These are phyloP conservation scores for Gossypium anomalum DNA, from an alignment of 345 rosid species.

Conservation along the genomic window DNA sequence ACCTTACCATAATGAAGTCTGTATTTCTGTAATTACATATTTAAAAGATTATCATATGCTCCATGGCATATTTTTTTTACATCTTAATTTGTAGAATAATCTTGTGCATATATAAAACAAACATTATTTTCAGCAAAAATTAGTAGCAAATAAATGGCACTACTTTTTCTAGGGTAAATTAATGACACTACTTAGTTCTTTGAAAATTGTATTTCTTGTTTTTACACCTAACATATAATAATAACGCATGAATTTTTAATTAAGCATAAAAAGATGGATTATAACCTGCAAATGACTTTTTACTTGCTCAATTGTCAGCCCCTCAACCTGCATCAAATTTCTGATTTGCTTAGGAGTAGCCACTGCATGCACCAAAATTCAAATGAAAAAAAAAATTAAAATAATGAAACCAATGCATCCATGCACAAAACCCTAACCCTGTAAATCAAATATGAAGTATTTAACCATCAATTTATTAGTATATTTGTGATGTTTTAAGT, in stretches of 20 bases:
- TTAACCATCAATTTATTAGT: neutral
- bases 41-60: neutral
- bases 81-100: no score
- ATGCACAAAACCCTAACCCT: neutral
- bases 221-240: neutral
- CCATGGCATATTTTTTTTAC: no score
- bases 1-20: neutral
- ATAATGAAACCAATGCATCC: neutral
- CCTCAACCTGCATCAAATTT: constrained; percentile 27
- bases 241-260: neutral
- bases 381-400: neutral
- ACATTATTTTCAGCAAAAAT: no score
- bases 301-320: constrained; percentile 32
- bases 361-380: constrained; percentile 9
- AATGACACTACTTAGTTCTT: neutral
- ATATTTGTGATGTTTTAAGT: neutral
- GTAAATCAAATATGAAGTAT: neutral
- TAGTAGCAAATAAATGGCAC: no score
- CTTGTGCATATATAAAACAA: no score
- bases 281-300: constrained; percentile 39
- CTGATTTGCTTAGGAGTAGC: constrained; percentile 37
- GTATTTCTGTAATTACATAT: neutral
- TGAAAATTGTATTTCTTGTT: neutral
- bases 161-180: no score
- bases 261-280: neutral